Percentiles rank a stretch among this genome's conserved stretches.
phyloP scores from a whole-genome alignment of 345 rosid species.

The Populus tremula region DNA sequence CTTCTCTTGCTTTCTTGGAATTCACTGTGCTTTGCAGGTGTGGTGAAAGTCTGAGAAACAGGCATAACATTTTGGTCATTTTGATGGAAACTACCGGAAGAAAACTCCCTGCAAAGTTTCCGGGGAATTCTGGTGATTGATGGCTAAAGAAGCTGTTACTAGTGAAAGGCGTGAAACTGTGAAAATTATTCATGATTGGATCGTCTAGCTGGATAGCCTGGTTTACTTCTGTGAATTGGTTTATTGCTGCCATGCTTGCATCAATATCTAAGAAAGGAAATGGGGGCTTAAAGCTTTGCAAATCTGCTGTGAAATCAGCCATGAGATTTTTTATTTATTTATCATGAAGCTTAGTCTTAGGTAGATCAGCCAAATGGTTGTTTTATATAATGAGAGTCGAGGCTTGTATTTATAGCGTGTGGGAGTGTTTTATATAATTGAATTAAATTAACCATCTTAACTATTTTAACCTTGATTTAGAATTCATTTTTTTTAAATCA shows the following conservation, averaged over 20 bases:
- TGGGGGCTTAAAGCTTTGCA: constrained; percentile 29
- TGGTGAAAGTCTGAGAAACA: constrained; percentile 15
- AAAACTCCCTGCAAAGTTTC: constrained; percentile 20
- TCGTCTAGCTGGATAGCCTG: constrained; percentile 18
- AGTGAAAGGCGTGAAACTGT: constrained; percentile 34
- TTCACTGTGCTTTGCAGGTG: constrained; percentile 31
- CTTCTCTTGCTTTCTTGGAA: constrained; percentile 40
- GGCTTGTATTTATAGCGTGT: constrained; percentile 28
- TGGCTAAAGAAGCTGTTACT: constrained; percentile 38
- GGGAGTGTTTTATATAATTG: neutral
- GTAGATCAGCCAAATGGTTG: constrained; percentile 12
- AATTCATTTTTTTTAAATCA: too few relatives aligned
- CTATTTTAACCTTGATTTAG: too few relatives aligned
- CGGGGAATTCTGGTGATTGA: constrained; percentile 32
- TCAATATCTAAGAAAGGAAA: constrained; percentile 33
- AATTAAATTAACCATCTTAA: too few relatives aligned
- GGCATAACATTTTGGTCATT: constrained; percentile 27
- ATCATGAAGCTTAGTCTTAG: neutral
- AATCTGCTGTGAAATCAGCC: constrained; percentile 42
- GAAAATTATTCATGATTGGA: constrained; percentile 30
- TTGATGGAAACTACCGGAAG: constrained; percentile 21
- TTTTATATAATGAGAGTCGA: constrained; percentile 15
- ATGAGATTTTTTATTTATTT: constrained; percentile 12
- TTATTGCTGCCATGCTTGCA: constrained; percentile 31
- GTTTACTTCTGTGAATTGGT: constrained; percentile 35